Percentiles rank a stretch among this genome's conserved stretches.
Evolutionary conservation across 352 stramenopile species (phyloP).

Genomic region (Thraustochytrium sp.): DNA sequence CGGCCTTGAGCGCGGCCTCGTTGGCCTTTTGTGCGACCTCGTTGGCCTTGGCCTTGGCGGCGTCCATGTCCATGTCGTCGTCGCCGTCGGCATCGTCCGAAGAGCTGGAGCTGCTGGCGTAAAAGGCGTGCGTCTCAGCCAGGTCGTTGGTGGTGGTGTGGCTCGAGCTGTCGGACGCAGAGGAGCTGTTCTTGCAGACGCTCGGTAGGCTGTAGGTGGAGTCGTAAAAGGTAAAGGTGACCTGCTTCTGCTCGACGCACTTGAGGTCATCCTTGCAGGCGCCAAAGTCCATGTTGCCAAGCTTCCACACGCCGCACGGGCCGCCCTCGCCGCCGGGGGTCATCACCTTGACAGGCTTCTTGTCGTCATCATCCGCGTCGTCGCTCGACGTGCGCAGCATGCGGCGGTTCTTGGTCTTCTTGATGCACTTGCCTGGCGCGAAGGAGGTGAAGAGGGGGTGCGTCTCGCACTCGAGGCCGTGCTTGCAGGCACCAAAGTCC

Average conservation of each 20-base stretch:
- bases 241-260: background rate
- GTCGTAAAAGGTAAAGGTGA: background rate
- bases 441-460: constrained; percentile 12
- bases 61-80: background rate
- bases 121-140: background rate
- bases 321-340: background rate
- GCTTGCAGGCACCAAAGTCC: constrained; percentile 36
- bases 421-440: constrained; percentile 28
- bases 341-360: background rate
- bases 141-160: background rate
- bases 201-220: background rate
- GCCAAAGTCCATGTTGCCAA: constrained; percentile 34
- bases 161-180: background rate
- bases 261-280: constrained; percentile 8
- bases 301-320: constrained; percentile 12
- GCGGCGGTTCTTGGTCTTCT: background rate
- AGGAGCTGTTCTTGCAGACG: constrained; percentile 2
- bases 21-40: constrained; percentile 13
- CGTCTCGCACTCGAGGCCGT: background rate
- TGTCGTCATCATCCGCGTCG: background rate
- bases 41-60: background rate
- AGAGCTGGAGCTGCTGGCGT: no score
- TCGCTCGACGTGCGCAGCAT: background rate
- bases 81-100: background rate
- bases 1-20: background rate